A percentile compares a stretch with the other conserved stretches of the same genome.
These are phyloP conservation scores for Trifolium subterraneum DNA, from an alignment of 306 rosid species.

Conservation along the genomic window DNA sequence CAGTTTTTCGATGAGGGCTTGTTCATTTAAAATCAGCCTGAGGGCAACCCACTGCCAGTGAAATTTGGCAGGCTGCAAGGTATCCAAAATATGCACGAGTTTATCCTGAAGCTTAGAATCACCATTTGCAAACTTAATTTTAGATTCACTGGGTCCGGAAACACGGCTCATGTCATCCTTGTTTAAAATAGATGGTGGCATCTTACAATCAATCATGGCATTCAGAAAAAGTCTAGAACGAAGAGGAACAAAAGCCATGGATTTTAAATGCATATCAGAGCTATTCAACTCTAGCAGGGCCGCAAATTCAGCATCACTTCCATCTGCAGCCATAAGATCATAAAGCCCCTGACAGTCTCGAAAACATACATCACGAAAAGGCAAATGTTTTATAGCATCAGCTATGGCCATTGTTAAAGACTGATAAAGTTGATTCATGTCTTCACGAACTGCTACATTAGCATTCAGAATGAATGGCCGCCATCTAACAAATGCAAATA, in stretches of 20 bases:
- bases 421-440: constrained; percentile 72
- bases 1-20: constrained; percentile 81
- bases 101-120: constrained; percentile 80
- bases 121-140: constrained; percentile 53
- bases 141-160: constrained; percentile 67
- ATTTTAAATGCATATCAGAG: constrained; percentile 70
- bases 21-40: constrained; percentile 93
- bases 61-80: constrained; percentile 92
- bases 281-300: constrained; percentile 73
- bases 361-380: constrained; percentile 92
- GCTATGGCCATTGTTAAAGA: constrained; percentile 67
- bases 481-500: constrained; percentile 82
- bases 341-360: constrained; percentile 86
- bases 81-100: constrained; percentile 80
- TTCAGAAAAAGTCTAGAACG: constrained; percentile 90
- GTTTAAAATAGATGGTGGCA: constrained; percentile 55
- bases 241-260: constrained; percentile 91
- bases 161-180: constrained; percentile 60
- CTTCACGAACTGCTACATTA: constrained; percentile 69
- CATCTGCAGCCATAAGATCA: constrained; percentile 77
- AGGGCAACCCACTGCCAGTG: constrained; percentile 99
- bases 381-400: constrained; percentile 83
- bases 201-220: constrained; percentile 84
- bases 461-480: constrained; percentile 69
- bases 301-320: constrained; percentile 86